Percentiles rank a stretch among this genome's conserved stretches.
Conservation (phyloP, 352 stramenopile species). For the Globisporangium parvum region DNA sequence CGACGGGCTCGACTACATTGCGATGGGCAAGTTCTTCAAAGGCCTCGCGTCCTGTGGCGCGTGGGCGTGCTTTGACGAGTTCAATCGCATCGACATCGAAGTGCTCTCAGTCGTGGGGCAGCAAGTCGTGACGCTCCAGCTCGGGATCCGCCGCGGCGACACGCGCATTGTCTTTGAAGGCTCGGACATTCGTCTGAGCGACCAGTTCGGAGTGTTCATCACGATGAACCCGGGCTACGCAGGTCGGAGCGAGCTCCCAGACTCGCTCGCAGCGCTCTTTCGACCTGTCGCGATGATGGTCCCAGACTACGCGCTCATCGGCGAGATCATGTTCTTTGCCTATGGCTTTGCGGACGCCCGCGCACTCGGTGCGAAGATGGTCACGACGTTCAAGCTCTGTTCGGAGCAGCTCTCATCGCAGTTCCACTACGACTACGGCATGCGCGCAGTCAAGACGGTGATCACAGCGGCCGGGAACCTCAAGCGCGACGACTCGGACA, state of each 20-base stretch:
- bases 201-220: conserved; percentile 89
- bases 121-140: conserved; percentile 91
- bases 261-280: conserved; percentile 83
- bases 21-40: conserved; percentile 95
- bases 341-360: conserved; percentile 69
- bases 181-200: conserved; percentile 92
- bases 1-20: conserved; percentile 91
- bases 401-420: conserved; percentile 88
- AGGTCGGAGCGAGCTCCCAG: conserved; percentile 81
- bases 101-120: conserved; percentile 85
- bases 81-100: conserved; percentile 89
- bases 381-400: conserved; percentile 87
- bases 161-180: conserved; percentile 92
- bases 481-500: conserved; percentile 90
- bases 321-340: conserved; percentile 90
- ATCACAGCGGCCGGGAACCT: conserved; percentile 85
- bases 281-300: conserved; percentile 90
- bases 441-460: conserved; percentile 88
- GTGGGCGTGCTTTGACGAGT: conserved; percentile 90
- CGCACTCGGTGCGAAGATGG: conserved; percentile 74
- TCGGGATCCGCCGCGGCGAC: conserved; percentile 76
- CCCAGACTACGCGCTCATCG: conserved; percentile 86
- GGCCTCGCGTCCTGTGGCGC: conserved; percentile 91
- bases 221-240: conserved; percentile 90
- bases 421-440: conserved; percentile 90